Evolutionary conservation across 2,329 filamentous ascomycete genomes (phyloP).

Genomic region (Diaporthe citriasiana): DNA sequence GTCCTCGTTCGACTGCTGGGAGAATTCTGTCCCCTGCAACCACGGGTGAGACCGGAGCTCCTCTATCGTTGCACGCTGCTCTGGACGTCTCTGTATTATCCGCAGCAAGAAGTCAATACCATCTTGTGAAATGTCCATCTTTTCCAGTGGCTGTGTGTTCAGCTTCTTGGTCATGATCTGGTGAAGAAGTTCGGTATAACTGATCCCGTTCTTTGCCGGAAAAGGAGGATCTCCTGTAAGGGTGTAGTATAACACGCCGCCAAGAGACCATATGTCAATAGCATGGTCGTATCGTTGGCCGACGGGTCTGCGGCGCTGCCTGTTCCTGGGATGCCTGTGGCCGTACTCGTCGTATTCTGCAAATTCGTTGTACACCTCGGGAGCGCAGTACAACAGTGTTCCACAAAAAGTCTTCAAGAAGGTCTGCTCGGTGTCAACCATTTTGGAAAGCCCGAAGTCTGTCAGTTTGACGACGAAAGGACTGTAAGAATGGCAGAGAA

Average conservation of each 20-base stretch:
- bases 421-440: slow-evolving; percentile 89
- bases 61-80: slow-evolving; percentile 79
- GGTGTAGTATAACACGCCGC: slow-evolving; percentile 89
- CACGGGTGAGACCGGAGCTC: slow-evolving; percentile 81
- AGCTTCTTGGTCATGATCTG: slow-evolving; percentile 86
- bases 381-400: slow-evolving; percentile 94
- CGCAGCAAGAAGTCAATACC: slow-evolving; percentile 81
- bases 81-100: slow-evolving; percentile 88
- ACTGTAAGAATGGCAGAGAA: slow-evolving; percentile 80
- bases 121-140: slow-evolving; percentile 70
- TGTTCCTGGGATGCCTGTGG: slow-evolving; percentile 73
- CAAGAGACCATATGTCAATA: slow-evolving; percentile 96
- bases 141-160: slow-evolving; percentile 74
- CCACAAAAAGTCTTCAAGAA: slow-evolving; percentile 98
- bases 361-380: slow-evolving; percentile 90
- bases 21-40: slow-evolving; percentile 64
- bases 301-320: slow-evolving; percentile 67
- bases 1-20: slow-evolving; percentile 70
- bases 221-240: slow-evolving; percentile 87
- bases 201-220: slow-evolving; percentile 80
- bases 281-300: slow-evolving; percentile 87
- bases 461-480: slow-evolving; percentile 91
- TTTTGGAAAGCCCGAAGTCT: slow-evolving; percentile 97
- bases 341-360: slow-evolving; percentile 77
- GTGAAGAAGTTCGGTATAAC: slow-evolving; percentile 83